Evolutionary conservation across 345 rosid species (phyloP).

Genomic region (Hibiscus trionum): DNA sequence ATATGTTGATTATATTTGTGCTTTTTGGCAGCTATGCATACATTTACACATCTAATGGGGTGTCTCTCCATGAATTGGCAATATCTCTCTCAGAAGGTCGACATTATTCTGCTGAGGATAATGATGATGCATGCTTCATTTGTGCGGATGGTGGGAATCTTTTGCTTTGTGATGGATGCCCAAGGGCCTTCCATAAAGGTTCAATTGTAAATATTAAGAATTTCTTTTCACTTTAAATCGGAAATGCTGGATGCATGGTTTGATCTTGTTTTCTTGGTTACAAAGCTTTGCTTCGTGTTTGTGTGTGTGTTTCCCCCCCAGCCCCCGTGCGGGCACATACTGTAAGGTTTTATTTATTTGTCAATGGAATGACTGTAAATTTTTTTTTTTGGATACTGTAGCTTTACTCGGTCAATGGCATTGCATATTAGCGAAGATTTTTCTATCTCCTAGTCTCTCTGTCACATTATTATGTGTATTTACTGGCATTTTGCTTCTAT

Average conservation of each 20-base stretch:
- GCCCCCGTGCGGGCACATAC: not conserved
- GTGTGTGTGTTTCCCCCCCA: not conserved
- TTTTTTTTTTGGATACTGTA: not conserved
- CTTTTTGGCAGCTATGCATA: conserved; percentile 63
- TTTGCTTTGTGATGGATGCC: conserved; percentile 90
- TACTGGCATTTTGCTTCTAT: not conserved
- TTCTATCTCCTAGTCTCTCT: not conserved
- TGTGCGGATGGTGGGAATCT: conserved; percentile 98
- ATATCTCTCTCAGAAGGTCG: conserved; percentile 72
- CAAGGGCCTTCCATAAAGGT: conserved; percentile 96
- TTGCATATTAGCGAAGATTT: not conserved
- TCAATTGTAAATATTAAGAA: conserved; percentile 9
- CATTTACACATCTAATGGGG: conserved; percentile 94
- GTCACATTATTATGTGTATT: not conserved
- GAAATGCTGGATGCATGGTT: not conserved
- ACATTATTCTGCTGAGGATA: conserved; percentile 63
- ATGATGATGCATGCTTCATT: conserved; percentile 74
- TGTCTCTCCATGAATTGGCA: conserved; percentile 95
- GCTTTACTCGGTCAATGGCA: not conserved
- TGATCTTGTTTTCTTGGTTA: not conserved
- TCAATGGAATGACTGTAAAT: not conserved
- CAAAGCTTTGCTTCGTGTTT: not conserved
- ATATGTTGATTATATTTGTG: conserved; percentile 11
- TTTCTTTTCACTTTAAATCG: not conserved
- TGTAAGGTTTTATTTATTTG: not conserved